Evolutionary conservation across 1,284 basidiomycete species (phyloP).

Genomic region (Puccinia hordei): DNA sequence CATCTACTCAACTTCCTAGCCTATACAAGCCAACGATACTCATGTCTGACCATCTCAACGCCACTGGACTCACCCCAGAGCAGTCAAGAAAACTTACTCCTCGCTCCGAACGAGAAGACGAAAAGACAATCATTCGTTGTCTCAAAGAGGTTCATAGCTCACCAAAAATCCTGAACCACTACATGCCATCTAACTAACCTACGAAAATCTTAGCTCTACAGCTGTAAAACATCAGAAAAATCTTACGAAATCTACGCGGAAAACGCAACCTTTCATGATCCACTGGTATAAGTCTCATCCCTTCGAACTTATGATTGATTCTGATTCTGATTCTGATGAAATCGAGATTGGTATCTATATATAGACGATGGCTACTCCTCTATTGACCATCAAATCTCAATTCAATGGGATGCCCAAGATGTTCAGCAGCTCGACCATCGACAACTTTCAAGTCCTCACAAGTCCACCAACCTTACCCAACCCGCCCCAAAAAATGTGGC

Average conservation of each 20-base stretch:
- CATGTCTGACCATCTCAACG: constrained; percentile 36
- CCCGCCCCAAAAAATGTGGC: too few relatives aligned
- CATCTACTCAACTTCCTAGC: too few relatives aligned
- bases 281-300: constrained; percentile 24
- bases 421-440: constrained; percentile 51
- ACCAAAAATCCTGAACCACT: too few relatives aligned
- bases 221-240: constrained; percentile 32
- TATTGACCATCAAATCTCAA: constrained; percentile 50
- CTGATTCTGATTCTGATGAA: too few relatives aligned
- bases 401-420: constrained; percentile 52
- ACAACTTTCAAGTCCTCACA: constrained; percentile 50
- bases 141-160: constrained; percentile 42
- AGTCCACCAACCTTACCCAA: constrained; percentile 44
- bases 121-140: constrained; percentile 43
- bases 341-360: too few relatives aligned
- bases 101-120: constrained; percentile 44
- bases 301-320: not conserved
- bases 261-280: constrained; percentile 53
- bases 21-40: too few relatives aligned
- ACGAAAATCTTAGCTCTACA: too few relatives aligned
- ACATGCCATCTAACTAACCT: too few relatives aligned
- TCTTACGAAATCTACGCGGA: constrained; percentile 51
- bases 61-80: constrained; percentile 48
- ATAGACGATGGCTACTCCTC: constrained; percentile 48
- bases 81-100: constrained; percentile 15